Evolutionary conservation across 768 basidiomycete genomes (phyloP), one percentile per base, ranked within the genome.

Genomic region (Mrakia blollopis): DNA sequence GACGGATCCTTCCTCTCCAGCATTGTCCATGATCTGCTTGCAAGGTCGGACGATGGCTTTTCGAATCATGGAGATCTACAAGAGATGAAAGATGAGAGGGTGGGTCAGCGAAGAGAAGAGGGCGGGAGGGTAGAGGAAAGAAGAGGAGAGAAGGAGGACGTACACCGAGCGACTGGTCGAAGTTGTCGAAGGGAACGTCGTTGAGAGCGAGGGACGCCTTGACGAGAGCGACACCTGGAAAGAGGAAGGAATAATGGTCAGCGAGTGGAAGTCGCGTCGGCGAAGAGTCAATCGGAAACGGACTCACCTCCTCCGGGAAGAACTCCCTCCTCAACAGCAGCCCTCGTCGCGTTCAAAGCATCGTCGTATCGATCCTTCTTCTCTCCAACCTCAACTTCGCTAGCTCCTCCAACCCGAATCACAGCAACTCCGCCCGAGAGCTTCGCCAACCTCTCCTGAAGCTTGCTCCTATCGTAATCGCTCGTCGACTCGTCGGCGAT

Each of bases 301-400:
- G 54, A 73, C 72, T 57, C 54, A 83, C 95, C 95, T 82, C 96
- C 96, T 62, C 96, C 96, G 72, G 96, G 96, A 47, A 98, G 91
- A 81, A 98, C 97, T 82, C 96, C 96, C 84, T 99, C 95, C 85
- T 98, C 96, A 41, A 98, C 96, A 63, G 96, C 94, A 35, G 96
- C 96, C 57, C 96, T 91, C 6, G 96, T 98, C n/a, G 95, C 94
- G 84, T 97, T 97, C 67, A 98, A 87, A 0, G 95, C 95, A 82
- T 81, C 81, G 80, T 98, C 95, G 82, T 97, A 98, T 52, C 95
- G 88, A 83, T 98, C 96, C 89, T 98, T 97, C 92, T 98, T 98
- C 88, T 98, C 96, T 10, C 95, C 88, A 78, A 98, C 96, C 85
- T 98, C 96, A 72, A 98, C 96, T 84, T 98, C 96, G 72, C 88